Conservation (phyloP, 2,329 filamentous ascomycete species). For the Monilinia polystroma region DNA sequence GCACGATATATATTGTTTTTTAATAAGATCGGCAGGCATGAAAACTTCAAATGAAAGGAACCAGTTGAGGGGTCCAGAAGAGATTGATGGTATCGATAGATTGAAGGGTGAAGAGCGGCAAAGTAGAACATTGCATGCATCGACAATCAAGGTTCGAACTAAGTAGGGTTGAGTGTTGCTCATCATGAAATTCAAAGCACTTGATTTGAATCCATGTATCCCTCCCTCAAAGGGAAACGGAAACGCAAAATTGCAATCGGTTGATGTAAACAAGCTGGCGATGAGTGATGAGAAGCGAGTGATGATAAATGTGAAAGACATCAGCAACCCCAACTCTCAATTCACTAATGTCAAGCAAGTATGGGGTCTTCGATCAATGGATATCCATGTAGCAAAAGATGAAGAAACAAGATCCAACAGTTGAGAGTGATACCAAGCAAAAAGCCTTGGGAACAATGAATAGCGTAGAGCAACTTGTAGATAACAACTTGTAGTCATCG, state of each 20-base stretch:
- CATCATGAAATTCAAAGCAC: not conserved
- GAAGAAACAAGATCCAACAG: not conserved
- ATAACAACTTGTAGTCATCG: not conserved
- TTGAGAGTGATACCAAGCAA: constrained; percentile 2
- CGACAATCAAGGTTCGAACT: not conserved
- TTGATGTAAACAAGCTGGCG: not conserved
- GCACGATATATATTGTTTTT: not conserved
- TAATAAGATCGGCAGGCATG: too few relatives aligned
- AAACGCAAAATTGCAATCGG: not conserved
- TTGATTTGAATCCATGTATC: not conserved
- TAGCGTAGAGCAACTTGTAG: not conserved
- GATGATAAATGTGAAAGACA: too few relatives aligned
- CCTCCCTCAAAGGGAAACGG: not conserved
- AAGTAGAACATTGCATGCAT: not conserved
- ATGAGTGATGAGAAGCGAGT: not conserved
- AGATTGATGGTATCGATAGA: not conserved
- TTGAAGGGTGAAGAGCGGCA: not conserved
- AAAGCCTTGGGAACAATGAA: not conserved
- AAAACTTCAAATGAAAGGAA: too few relatives aligned
- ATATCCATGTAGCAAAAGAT: not conserved
- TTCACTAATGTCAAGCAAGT: not conserved
- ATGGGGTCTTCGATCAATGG: not conserved
- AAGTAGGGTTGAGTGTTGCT: not conserved
- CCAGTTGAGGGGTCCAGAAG: not conserved
- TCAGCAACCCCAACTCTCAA: not conserved